These are phyloP conservation scores for Nothopassalora personata DNA, from an alignment of 2,329 filamentous ascomycete genomes.

Conservation along the genomic window DNA sequence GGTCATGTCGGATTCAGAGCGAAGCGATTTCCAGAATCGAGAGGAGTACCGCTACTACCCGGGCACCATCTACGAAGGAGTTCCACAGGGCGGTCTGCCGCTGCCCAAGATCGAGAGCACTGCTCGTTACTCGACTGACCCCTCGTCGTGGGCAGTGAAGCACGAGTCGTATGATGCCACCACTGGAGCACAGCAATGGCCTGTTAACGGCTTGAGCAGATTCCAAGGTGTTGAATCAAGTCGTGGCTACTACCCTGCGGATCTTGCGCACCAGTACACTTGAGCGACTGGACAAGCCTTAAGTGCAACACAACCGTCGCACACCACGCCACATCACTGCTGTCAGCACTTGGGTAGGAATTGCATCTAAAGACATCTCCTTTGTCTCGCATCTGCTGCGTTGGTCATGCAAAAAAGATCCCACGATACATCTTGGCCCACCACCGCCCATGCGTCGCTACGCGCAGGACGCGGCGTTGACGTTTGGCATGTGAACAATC, in stretches of 20 bases:
- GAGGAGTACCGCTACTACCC: conserved; percentile 47
- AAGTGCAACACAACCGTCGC: background rate
- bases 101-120: conserved; percentile 29
- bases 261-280: conserved; percentile 28
- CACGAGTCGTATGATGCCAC: conserved; percentile 38
- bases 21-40: conserved; percentile 37
- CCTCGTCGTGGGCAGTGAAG: conserved; percentile 36
- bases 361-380: conserved; percentile 7
- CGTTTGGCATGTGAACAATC: background rate
- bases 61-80: conserved; percentile 39
- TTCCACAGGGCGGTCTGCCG: conserved; percentile 27
- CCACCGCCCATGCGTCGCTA: conserved; percentile 7
- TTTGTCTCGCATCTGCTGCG: conserved; percentile 26
- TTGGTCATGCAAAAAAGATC: conserved; percentile 16
- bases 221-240: conserved; percentile 45
- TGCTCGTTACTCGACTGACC: conserved; percentile 27
- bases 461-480: conserved; percentile 15
- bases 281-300: background rate
- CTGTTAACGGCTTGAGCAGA: conserved; percentile 38
- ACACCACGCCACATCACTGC: background rate
- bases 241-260: conserved; percentile 41
- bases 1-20: conserved; percentile 39
- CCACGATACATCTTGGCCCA: background rate
- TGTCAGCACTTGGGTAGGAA: background rate
- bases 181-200: conserved; percentile 32